A percentile compares a stretch with the other conserved stretches of the same genome.
phyloP scores from a whole-genome alignment of 441 rosid genomes.

The Adansonia rubrostipa region DNA sequence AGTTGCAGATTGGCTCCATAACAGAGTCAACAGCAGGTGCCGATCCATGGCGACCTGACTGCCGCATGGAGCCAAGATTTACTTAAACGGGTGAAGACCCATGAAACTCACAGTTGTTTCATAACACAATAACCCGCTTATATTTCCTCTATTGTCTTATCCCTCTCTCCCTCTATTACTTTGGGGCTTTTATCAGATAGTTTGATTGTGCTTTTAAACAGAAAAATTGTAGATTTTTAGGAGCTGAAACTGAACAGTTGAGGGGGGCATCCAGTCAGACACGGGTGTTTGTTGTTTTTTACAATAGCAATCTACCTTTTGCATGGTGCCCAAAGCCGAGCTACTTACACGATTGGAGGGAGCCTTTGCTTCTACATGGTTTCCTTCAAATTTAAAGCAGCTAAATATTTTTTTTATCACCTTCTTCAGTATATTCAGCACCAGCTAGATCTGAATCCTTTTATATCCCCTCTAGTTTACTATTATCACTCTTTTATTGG shows the following conservation, averaged over 20 bases:
- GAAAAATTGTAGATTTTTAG: not conserved
- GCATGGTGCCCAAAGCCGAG: constrained; percentile 37
- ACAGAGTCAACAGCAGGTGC: constrained; percentile 33
- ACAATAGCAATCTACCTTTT: constrained; percentile 38
- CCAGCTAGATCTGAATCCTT: not conserved
- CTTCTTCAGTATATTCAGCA: not conserved
- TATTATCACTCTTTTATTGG: not conserved
- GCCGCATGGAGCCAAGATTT: constrained; percentile 45
- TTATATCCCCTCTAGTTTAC: not conserved
- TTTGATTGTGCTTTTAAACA: not conserved
- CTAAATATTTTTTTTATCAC: constrained; percentile 14
- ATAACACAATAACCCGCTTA: constrained; percentile 35
- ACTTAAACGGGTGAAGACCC: constrained; percentile 35
- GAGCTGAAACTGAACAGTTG: not conserved
- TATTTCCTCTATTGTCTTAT: constrained; percentile 1
- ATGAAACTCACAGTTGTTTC: constrained; percentile 33
- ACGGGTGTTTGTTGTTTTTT: constrained; percentile 38
- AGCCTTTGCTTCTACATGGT: constrained; percentile 18
- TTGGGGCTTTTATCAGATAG: not conserved
- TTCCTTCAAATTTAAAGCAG: constrained; percentile 41
- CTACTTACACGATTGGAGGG: constrained; percentile 39
- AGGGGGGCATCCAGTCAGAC: constrained; percentile 29
- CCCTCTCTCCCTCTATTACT: not conserved
- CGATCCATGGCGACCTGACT: constrained; percentile 32
- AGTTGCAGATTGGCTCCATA: not conserved